A percentile compares a stretch with the other conserved stretches of the same genome.
These are phyloP conservation scores for Aspergillus nomiae DNA, from an alignment of 2,329 filamentous ascomycete genomes.

Conservation along the genomic window DNA sequence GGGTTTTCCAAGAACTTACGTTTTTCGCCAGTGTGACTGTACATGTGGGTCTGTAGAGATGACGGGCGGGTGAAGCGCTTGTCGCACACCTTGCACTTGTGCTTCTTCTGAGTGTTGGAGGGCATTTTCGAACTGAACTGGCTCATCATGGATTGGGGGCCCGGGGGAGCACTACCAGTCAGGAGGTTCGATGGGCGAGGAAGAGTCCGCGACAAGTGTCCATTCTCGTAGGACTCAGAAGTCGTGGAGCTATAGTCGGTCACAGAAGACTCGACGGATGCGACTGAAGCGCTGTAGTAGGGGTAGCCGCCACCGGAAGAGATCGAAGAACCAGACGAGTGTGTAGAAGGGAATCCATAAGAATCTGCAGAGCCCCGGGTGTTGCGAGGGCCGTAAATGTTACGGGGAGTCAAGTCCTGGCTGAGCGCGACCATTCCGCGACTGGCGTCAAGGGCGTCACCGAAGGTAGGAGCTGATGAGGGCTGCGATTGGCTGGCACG, in stretches of 20 bases:
- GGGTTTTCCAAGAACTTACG: constrained; percentile 65
- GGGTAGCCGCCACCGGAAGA: constrained; percentile 79
- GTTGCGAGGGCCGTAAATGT: constrained; percentile 75
- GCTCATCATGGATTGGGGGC: constrained; percentile 96
- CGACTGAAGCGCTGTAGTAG: constrained; percentile 81
- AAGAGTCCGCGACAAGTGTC: constrained; percentile 74
- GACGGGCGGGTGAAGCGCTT: constrained; percentile 95
- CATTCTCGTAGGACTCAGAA: constrained; percentile 77
- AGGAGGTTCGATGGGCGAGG: constrained; percentile 73
- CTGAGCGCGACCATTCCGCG: constrained; percentile 95
- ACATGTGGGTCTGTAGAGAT: constrained; percentile 96
- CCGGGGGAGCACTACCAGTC: constrained; percentile 68
- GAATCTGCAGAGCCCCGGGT: constrained; percentile 77
- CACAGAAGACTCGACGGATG: constrained; percentile 69
- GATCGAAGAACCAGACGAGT: constrained; percentile 92
- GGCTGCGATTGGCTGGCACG: constrained; percentile 45
- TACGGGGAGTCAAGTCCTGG: constrained; percentile 84
- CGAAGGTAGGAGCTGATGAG: constrained; percentile 69
- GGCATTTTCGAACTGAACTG: constrained; percentile 97
- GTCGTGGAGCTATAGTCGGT: constrained; percentile 91
- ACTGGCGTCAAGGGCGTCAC: constrained; percentile 87
- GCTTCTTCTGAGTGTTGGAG: constrained; percentile 96
- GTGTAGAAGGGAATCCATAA: constrained; percentile 85
- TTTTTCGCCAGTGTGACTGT: constrained; percentile 97
- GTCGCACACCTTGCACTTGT: constrained; percentile 98